These are phyloP conservation scores for Pichia sporocuriosa DNA, from an alignment of 805 yeast species.

Conservation along the genomic window DNA sequence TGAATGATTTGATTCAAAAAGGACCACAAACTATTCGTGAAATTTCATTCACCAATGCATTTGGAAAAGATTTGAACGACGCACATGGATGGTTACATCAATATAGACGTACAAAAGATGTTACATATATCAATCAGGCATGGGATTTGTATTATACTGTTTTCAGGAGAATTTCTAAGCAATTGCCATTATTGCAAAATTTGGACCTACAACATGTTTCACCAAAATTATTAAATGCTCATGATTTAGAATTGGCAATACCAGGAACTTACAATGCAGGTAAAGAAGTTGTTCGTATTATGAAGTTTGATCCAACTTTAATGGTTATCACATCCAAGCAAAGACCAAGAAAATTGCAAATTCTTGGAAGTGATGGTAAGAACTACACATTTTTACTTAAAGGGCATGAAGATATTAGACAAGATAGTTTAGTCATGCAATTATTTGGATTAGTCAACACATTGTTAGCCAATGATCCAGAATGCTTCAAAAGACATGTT, in stretches of 20 bases:
- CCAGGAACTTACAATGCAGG: constrained; percentile 93
- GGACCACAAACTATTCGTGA: constrained; percentile 94
- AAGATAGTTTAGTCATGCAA: constrained; percentile 97
- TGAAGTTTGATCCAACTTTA: constrained; percentile 72
- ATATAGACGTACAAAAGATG: constrained; percentile 77
- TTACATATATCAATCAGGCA: constrained; percentile 87
- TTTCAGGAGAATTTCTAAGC: constrained; percentile 84
- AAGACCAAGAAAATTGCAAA: constrained; percentile 79
- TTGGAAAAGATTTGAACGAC: constrained; percentile 86
- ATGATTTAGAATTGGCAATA: constrained; percentile 76
- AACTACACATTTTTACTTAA: constrained; percentile 76
- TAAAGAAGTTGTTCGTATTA: constrained; percentile 65
- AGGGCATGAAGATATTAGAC: constrained; percentile 97
- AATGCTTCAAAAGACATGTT: constrained; percentile 91
- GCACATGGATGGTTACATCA: constrained; percentile 92
- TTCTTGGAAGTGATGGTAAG: constrained; percentile 87
- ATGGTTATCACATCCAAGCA: constrained; percentile 91
- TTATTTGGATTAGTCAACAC: constrained; percentile 93
- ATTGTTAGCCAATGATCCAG: constrained; percentile 80
- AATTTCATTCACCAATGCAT: constrained; percentile 84
- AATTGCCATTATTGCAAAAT: constrained; percentile 77
- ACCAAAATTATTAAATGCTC: constrained; percentile 75
- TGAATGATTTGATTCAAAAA: constrained; percentile 74
- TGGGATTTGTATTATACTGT: constrained; percentile 97
- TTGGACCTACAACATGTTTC: constrained; percentile 90